Evolutionary conservation across 306 rosid genomes (phyloP), one percentile per base, ranked within the genome.

Genomic region (Malus fusca): DNA sequence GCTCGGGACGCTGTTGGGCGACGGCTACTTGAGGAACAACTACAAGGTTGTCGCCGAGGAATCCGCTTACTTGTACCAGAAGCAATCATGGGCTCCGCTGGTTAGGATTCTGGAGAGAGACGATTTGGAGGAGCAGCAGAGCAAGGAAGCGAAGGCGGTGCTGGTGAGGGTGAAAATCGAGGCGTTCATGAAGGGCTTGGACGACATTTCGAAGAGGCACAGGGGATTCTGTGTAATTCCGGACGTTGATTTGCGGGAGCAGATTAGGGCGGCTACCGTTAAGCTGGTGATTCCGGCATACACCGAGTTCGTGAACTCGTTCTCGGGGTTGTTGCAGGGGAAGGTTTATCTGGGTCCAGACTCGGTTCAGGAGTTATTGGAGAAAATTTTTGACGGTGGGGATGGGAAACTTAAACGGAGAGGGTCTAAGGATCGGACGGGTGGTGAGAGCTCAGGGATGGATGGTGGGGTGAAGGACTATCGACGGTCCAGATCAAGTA

Each of bases 31-130:
- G 88, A 88, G 76, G 64, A 84, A 73, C 7, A 85, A 80, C 19
- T 91, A 87, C 82, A 91, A 93, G 69, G 75, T 77, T 4, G 77
- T 82, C 6, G 97, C 96, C 0, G 97, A 91, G 68, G 96, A 93
- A 80, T 82, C 89, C 1, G 98, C 97, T 60, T 93, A 91, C 81
- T 8, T 81, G 89, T 93, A 91, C 74, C 96, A 90, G 78, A 88
- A 83, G 81, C 85, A 82, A 67, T 77, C 93, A 0, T 93, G 97
- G 98, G 97, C 83, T 12, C 81, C 83, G 46, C 65, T 87, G 65
- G 89, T 84, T 42, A 78, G 61, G 78, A 60, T 86, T 10, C 80
- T 93, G 84, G 93, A 87, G 48, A 72, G 10, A 19, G 91, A 90
- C 1, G 93, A 86, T 19, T 4, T 77, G 78, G 71, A 69, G 77